A percentile compares a stretch with the other conserved stretches of the same genome.
phyloP scores from a whole-genome alignment of 768 basidiomycete genomes.

The Rhizopogon vesiculosus region DNA sequence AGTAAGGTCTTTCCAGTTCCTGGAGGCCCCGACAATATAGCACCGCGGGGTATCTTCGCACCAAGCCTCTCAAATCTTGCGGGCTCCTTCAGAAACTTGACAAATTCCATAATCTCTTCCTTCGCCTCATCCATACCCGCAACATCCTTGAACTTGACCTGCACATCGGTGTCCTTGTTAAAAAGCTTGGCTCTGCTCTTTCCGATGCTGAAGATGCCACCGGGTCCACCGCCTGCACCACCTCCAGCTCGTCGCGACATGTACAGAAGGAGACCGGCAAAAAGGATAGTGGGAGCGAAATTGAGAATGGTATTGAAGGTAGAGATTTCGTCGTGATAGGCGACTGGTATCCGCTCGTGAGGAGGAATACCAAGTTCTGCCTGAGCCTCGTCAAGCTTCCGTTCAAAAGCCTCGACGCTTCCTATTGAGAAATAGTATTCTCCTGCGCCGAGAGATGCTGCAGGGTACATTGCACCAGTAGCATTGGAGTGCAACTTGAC shows the following conservation, averaged over 20 bases:
- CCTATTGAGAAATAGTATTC: constrained; percentile 97
- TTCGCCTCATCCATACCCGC: constrained; percentile 99
- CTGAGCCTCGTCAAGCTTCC: constrained; percentile 92
- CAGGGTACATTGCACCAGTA: constrained; percentile 70
- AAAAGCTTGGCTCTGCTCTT: constrained; percentile 94
- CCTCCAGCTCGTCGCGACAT: constrained; percentile 70
- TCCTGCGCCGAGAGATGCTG: constrained; percentile 42
- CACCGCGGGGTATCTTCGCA: constrained; percentile 95
- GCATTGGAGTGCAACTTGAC: constrained; percentile 92
- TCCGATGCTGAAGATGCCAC: constrained; percentile 95
- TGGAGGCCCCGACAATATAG: constrained; percentile 92
- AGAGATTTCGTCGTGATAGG: constrained; percentile 93
- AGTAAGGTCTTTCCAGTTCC: constrained; percentile 98
- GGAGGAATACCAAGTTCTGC: constrained; percentile 87
- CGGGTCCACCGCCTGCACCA: constrained; percentile 58
- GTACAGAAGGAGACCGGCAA: constrained; percentile 87
- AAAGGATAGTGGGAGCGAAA: constrained; percentile 92
- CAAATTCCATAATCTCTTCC: constrained; percentile 99
- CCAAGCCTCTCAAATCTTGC: constrained; percentile 92
- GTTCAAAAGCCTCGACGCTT: constrained; percentile 94
- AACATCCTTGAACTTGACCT: constrained; percentile 91
- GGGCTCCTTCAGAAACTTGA: constrained; percentile 97
- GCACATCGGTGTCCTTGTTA: constrained; percentile 95
- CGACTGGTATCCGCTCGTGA: constrained; percentile 92
- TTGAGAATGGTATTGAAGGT: constrained; percentile 76